Percentiles rank a stretch among this genome's conserved stretches.
phyloP scores from a whole-genome alignment of 371 early-diverging fungal species.

The Lichtheimia corymbifera region DNA sequence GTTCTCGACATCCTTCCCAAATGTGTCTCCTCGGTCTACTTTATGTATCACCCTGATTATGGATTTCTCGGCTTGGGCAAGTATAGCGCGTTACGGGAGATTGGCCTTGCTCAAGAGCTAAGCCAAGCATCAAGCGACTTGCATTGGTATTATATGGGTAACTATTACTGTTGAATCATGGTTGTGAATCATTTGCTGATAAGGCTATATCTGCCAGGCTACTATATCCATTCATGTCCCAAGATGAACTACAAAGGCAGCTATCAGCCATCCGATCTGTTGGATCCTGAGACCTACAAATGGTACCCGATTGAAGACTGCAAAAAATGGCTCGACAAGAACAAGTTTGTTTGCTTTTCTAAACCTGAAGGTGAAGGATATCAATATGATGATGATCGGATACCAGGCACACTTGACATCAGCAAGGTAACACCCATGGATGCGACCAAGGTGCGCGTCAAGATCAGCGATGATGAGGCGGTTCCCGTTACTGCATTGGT shows the following conservation, averaged over 20 bases:
- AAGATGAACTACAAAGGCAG: slow-evolving; percentile 95
- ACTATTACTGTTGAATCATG: neutral
- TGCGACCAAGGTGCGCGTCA: neutral
- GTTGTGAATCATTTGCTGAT: neutral
- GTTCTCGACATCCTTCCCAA: slow-evolving; percentile 89
- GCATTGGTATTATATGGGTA: slow-evolving; percentile 87
- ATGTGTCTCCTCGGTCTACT: slow-evolving; percentile 92
- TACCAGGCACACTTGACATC: slow-evolving; percentile 10
- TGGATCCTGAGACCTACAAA: slow-evolving; percentile 59
- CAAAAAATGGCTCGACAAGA: slow-evolving; percentile 25
- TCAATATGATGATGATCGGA: slow-evolving; percentile 8
- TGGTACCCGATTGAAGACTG: slow-evolving; percentile 43
- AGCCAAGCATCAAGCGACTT: slow-evolving; percentile 29
- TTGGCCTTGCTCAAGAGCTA: slow-evolving; percentile 53
- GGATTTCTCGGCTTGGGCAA: slow-evolving; percentile 76
- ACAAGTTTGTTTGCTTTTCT: slow-evolving; percentile 16
- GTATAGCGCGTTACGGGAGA: slow-evolving; percentile 84
- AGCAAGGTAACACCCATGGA: slow-evolving; percentile 8
- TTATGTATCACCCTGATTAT: slow-evolving; percentile 89
- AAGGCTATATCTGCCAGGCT: slow-evolving; percentile 49
- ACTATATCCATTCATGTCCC: slow-evolving; percentile 84
- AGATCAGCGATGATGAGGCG: neutral
- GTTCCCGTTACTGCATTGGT: slow-evolving; percentile 4
- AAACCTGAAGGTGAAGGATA: slow-evolving; percentile 8
- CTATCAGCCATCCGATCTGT: slow-evolving; percentile 80